Base-by-base conservation (phyloP, 306 rosid genomes). In the Cucurbita pepo region DNA sequence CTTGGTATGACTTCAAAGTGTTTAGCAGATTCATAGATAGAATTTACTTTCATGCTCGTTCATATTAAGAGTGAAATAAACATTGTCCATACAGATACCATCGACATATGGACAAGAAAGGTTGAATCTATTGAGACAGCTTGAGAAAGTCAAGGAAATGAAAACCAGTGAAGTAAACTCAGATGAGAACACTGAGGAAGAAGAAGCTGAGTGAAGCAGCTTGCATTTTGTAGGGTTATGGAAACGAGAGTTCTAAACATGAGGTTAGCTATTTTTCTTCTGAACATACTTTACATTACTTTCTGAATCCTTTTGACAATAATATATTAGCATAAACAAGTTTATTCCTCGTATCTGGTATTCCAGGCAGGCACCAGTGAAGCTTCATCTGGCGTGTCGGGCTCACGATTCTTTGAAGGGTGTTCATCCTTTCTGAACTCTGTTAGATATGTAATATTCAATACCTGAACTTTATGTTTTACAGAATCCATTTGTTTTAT, bases 331-430 rank as follows among this genome's bases (percentile, higher is more conserved):
- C 96, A 73, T 95, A 91, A 76, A 91, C 83, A 79, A 89, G 85
- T 76, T 88, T 83, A 72, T 95, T 95, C 99, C 99, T 89, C 47
- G 96, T 91, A 87, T 91, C 99, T 21, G 99, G 99, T 75, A 95
- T 86, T 78, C 99, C 97, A 16, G 97, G 97, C 71, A 91, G 85
- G 81, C 99, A 95, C 99, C 97, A 91, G 74, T 95, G 99, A 87
- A 72, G 97, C 90, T 1, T 60, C 75, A 19, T 82, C 75, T 10
- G 96, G 93, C 51, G 91, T 89, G 37, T 90, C 91, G 12, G 90
- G 90, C 81, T 88, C 99, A 54, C 95, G 80, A 71, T 85, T 82
- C 81, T 85, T 89, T 38, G 97, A 91, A 82, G 97, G 99, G 87
- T 95, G 99, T 14, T 97, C 93, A 52, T 91, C 99, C 53, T 72